phyloP scores from a whole-genome alignment of 371 early-diverging fungal genomes.

The Mucor piriformis region DNA sequence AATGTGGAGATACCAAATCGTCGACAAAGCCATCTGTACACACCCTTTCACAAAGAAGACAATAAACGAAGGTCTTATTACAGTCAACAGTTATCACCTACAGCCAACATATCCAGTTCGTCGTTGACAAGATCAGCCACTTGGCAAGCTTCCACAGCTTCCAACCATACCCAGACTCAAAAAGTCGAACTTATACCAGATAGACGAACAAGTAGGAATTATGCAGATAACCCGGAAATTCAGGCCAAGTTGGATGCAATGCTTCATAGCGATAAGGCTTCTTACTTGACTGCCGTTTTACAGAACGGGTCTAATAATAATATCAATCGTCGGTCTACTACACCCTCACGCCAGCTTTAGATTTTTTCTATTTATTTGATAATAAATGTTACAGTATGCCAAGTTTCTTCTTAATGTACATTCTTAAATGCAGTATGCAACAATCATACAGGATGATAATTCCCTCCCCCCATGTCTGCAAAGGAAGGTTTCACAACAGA shows the following conservation, averaged over 20 bases:
- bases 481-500: no score
- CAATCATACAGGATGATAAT: no score
- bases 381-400: no score
- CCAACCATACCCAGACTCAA: background rate
- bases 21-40: constrained; percentile 25
- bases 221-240: constrained; percentile 24
- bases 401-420: no score
- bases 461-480: no score
- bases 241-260: constrained; percentile 28
- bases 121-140: constrained; percentile 19
- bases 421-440: no score
- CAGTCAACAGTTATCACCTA: background rate
- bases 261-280: constrained; percentile 12
- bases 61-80: constrained; percentile 8
- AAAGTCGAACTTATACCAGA: constrained; percentile 20
- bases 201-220: constrained; percentile 33
- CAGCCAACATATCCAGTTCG: background rate
- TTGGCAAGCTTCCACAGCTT: constrained; percentile 17
- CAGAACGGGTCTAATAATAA: no score
- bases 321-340: background rate
- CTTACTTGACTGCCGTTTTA: background rate
- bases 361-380: no score
- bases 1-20: constrained; percentile 20
- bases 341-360: no score
- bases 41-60: constrained; percentile 3